phyloP scores from a whole-genome alignment of 768 basidiomycete genomes.

The Tylopilus cervinicoccineus region DNA sequence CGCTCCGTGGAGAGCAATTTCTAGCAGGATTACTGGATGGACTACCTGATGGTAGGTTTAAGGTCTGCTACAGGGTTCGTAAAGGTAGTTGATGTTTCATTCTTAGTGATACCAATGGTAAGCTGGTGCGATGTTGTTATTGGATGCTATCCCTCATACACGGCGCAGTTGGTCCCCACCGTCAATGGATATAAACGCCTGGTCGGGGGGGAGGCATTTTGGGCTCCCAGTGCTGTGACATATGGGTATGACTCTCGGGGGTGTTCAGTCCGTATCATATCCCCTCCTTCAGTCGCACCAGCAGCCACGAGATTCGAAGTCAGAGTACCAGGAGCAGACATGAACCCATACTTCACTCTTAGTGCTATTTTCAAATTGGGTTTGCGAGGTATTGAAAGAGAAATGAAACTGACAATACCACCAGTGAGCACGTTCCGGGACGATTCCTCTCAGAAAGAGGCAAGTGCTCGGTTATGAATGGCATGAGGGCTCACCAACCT shows the following conservation, averaged over 20 bases:
- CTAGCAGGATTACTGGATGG: constrained; percentile 92
- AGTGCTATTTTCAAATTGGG: constrained; percentile 87
- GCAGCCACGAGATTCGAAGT: constrained; percentile 88
- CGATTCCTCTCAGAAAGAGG: constrained; percentile 50
- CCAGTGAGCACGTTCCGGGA: constrained; percentile 48
- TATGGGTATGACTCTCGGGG: constrained; percentile 96
- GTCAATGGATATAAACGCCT: constrained; percentile 98
- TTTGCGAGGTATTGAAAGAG: constrained; percentile 80
- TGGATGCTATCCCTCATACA: background rate
- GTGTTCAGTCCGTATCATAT: constrained; percentile 88
- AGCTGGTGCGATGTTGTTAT: constrained; percentile 15
- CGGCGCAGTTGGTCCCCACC: constrained; percentile 69
- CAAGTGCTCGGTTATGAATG: constrained; percentile 39
- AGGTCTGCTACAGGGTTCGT: background rate
- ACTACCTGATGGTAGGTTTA: constrained; percentile 71
- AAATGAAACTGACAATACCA: constrained; percentile 59
- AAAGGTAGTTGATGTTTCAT: background rate
- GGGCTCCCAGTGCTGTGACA: constrained; percentile 90
- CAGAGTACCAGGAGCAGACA: constrained; percentile 94
- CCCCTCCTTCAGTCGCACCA: constrained; percentile 81
- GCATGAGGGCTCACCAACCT: background rate
- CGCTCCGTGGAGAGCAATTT: constrained; percentile 84
- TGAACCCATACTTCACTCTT: constrained; percentile 89
- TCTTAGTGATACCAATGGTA: constrained; percentile 80
- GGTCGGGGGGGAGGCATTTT: constrained; percentile 88